Percentiles rank a stretch among this genome's conserved stretches.
These are phyloP conservation scores for Priceomyces melissophilus DNA, from an alignment of 805 yeast species.

Conservation along the genomic window DNA sequence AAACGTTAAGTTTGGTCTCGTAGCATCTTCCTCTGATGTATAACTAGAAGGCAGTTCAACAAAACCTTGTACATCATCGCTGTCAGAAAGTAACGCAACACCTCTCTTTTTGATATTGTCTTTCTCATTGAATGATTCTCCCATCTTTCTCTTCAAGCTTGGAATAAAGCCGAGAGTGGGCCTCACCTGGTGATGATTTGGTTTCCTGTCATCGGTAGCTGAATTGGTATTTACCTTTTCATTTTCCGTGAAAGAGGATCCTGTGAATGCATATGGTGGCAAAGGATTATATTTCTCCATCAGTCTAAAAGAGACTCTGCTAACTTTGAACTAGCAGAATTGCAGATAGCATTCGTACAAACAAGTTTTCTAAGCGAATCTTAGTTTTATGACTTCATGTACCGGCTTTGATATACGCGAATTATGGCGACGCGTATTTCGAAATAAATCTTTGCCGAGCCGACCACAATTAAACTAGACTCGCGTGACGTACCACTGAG, in stretches of 20 bases:
- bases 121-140: constrained; percentile 41
- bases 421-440: too few species aligned
- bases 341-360: too few species aligned
- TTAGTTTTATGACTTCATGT: too few species aligned
- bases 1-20: constrained; percentile 11
- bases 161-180: constrained; percentile 24
- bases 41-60: constrained; percentile 9
- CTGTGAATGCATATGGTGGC: constrained; percentile 49
- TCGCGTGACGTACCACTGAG: too few species aligned
- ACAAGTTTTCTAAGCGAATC: too few species aligned
- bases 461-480: too few species aligned
- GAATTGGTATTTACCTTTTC: not conserved
- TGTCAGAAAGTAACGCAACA: constrained; percentile 14
- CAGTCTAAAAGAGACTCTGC: not conserved
- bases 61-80: constrained; percentile 12
- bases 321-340: too few species aligned
- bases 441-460: too few species aligned
- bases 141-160: constrained; percentile 39
- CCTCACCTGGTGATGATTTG: constrained; percentile 17
- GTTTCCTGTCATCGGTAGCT: constrained; percentile 24
- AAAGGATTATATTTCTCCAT: constrained; percentile 37
- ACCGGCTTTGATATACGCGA: too few species aligned
- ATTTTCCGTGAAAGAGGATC: constrained; percentile 20
- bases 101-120: constrained; percentile 37
- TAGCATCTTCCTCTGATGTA: constrained; percentile 1